Evolutionary conservation across 2,329 filamentous ascomycete species (phyloP).

Genomic region (Neofusicoccum ribis): DNA sequence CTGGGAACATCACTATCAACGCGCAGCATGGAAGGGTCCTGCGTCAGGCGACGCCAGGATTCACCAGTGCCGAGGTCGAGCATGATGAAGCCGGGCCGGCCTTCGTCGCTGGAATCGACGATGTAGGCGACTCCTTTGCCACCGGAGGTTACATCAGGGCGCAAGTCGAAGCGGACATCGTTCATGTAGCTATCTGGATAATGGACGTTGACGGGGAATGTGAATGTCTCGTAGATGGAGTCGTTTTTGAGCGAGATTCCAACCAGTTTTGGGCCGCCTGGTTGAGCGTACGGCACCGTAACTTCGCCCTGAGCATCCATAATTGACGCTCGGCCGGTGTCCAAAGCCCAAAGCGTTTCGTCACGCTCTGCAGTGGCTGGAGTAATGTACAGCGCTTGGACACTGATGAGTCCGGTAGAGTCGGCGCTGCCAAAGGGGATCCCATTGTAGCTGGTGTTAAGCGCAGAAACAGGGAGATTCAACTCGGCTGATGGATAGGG

Average conservation of each 20-base stretch:
- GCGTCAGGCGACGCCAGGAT: conserved; percentile 51
- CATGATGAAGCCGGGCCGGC: conserved; percentile 50
- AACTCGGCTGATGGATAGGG: conserved; percentile 46
- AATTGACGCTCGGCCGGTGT: conserved; percentile 47
- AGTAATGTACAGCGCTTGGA: conserved; percentile 53
- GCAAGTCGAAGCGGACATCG: conserved; percentile 54
- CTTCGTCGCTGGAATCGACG: conserved; percentile 49
- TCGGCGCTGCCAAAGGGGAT: conserved; percentile 49
- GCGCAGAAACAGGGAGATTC: conserved; percentile 48
- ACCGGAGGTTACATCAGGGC: conserved; percentile 38
- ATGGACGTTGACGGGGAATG: conserved; percentile 48
- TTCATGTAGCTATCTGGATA: conserved; percentile 52
- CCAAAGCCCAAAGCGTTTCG: conserved; percentile 49
- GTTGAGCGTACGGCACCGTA: conserved; percentile 37
- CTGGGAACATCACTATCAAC: conserved; percentile 45
- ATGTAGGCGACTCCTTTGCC: conserved; percentile 53
- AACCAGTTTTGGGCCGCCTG: conserved; percentile 54
- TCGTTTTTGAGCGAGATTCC: conserved; percentile 49
- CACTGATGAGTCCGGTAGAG: conserved; percentile 46
- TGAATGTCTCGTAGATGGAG: conserved; percentile 50
- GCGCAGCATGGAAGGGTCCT: conserved; percentile 36
- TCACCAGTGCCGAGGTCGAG: conserved; percentile 51
- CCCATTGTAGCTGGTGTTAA: conserved; percentile 45
- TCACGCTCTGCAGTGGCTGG: conserved; percentile 36
- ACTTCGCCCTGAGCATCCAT: conserved; percentile 43